Evolutionary conservation across 2,329 filamentous ascomycete species (phyloP), one percentile per base, ranked within the genome.

Genomic region (Truncatella angustata): DNA sequence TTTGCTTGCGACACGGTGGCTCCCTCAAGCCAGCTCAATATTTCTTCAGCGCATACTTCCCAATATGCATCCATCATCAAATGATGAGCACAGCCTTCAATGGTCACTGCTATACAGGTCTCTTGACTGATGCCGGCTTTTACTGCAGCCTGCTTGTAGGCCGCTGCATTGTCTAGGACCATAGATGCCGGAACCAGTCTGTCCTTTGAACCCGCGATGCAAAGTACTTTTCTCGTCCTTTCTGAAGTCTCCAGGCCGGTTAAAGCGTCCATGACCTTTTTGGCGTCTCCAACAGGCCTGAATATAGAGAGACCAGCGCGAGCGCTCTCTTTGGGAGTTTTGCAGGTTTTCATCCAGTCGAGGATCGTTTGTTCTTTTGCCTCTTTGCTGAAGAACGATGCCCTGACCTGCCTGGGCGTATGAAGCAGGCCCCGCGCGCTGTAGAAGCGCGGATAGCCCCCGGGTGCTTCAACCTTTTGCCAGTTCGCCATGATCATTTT

Each of bases 51-150:
- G n/a, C 51, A 51, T 9, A 48, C 21, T 18, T 54, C 51, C 54
- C 54, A 56, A 16, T 48, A 30, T 2, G 34, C 30, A 34, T 56
- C 54, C 54, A 56, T 56, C 54, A 56, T 56, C 36, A 56, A 45
- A 34, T 56, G 54, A 12, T 56, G 54, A 14, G 32, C 54, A 1
- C 32, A 20, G 7, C 43, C 44, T 12, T 45, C 4, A 12, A 56
- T 43, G 0, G 36, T 30, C 16, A 48, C 24, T 24, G 43, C 26
- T 18, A 23, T 44, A 21, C 51, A 53, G 9, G 48, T 21, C 32
- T 56, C 51, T 11, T 24, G 12, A 23, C 4, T 36, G 3, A 34
- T 20, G 10, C 34, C 26, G 5, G 20, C 30, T 4, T 35, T 30
- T 5, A 37, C 26, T 3, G 36, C 47, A 7, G 42, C 48, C 12